Conservation (phyloP, 495 filamentous ascomycete genomes). For the Bathelium albidoporum region DNA sequence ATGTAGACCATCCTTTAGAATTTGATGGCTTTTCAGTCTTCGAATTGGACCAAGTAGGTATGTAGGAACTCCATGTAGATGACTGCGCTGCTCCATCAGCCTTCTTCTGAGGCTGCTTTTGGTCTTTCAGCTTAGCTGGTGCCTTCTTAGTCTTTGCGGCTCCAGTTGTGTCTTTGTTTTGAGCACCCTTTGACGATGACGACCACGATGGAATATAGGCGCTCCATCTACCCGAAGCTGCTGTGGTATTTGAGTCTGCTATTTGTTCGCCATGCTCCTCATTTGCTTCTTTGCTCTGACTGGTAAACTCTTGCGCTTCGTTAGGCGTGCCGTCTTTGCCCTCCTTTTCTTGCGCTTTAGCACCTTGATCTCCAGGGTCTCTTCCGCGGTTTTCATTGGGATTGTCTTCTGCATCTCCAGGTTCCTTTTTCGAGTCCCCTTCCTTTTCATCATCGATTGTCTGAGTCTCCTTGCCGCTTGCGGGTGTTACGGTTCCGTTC, state of each 20-base stretch:
- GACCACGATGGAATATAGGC: neutral
- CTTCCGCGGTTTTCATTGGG: neutral
- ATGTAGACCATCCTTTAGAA: conserved; percentile 28
- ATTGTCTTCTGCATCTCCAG: neutral
- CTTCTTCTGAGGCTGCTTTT: conserved; percentile 8
- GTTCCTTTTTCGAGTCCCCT: neutral
- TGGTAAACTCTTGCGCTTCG: neutral
- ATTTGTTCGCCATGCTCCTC: neutral
- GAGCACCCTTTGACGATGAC: neutral
- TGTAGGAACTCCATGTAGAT: conserved; percentile 19
- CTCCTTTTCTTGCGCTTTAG: conserved; percentile 3
- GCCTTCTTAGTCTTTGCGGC: conserved; percentile 9
- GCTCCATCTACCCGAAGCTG: neutral
- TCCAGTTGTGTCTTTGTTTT: conserved; percentile 8
- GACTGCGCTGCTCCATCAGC: conserved; percentile 7
- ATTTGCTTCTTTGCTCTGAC: neutral
- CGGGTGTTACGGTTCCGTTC: conserved; percentile 8
- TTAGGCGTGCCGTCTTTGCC: conserved; percentile 11
- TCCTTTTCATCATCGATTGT: conserved; percentile 5
- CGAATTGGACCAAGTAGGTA: conserved; percentile 8
- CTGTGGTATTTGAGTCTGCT: neutral
- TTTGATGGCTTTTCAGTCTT: conserved; percentile 21
- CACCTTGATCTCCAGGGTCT: neutral
- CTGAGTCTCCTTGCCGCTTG: conserved; percentile 6
- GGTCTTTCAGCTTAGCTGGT: conserved; percentile 13